Conservation (phyloP, 805 yeast genomes). For the Kuraishia molischiana region DNA sequence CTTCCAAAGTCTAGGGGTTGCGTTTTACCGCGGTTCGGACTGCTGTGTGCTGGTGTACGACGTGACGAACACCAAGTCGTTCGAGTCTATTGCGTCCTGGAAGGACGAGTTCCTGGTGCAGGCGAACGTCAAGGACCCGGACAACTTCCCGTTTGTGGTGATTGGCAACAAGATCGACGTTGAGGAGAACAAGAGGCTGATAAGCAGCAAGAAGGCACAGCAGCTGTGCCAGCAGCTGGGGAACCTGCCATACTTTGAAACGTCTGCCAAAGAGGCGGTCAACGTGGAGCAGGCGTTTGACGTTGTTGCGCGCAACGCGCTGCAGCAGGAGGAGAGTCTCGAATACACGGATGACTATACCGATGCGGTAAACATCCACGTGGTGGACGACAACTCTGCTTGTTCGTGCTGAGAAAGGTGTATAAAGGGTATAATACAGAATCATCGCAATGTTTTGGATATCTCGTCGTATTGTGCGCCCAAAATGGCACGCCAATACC, state of each 20-base stretch:
- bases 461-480: no score
- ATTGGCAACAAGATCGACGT: slow-evolving; percentile 93
- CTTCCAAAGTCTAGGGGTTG: slow-evolving; percentile 93
- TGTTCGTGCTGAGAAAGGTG: slow-evolving; percentile 63
- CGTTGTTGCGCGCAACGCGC: slow-evolving; percentile 89
- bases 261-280: slow-evolving; percentile 95
- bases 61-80: slow-evolving; percentile 89
- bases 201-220: slow-evolving; percentile 43
- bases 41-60: slow-evolving; percentile 95
- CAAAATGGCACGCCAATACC: no score
- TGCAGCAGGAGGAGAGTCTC: slow-evolving; percentile 89
- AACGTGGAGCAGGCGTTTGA: slow-evolving; percentile 95
- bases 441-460: no score
- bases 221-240: slow-evolving; percentile 32
- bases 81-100: slow-evolving; percentile 86
- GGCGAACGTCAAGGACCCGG: slow-evolving; percentile 89
- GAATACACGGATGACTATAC: slow-evolving; percentile 91
- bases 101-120: slow-evolving; percentile 92
- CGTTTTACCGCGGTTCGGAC: slow-evolving; percentile 96
- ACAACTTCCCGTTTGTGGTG: slow-evolving; percentile 90
- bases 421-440: no score
- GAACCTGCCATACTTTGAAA: slow-evolving; percentile 87
- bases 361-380: slow-evolving; percentile 91
- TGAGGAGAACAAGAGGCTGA: slow-evolving; percentile 80
- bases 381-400: slow-evolving; percentile 69